Conservation (phyloP, 768 basidiomycete genomes). For the Mycena rebaudengoi region DNA sequence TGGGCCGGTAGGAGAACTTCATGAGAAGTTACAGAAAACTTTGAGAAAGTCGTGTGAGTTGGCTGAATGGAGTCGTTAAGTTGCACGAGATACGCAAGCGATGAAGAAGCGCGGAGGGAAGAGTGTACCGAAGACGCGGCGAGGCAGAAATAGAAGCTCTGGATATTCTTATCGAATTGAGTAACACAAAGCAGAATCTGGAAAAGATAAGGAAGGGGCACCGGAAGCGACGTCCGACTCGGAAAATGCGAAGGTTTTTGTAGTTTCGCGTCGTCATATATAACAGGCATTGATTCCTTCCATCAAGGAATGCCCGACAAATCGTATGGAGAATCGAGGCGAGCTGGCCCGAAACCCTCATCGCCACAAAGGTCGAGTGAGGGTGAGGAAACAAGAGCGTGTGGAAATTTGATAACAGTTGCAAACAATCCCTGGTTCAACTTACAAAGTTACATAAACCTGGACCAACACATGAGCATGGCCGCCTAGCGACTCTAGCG, state of each 20-base stretch:
- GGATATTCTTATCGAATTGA: conserved; percentile 13
- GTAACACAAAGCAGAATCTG: conserved; percentile 20
- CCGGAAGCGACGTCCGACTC: conserved; percentile 13
- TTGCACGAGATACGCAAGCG: not conserved
- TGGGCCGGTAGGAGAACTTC: conserved; percentile 17
- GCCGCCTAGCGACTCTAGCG: no score
- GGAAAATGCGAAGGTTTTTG: conserved; percentile 5
- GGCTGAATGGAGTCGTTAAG: conserved; percentile 6
- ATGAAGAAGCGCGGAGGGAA: conserved; percentile 1
- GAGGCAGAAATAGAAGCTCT: conserved; percentile 25
- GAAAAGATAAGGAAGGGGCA: conserved; percentile 21
- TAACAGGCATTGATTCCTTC: no score
- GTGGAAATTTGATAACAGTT: no score
- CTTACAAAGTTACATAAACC: no score
- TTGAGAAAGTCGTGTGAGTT: no score
- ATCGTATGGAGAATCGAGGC: conserved; percentile 14
- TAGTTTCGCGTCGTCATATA: conserved; percentile 24
- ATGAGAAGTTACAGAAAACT: conserved; percentile 14
- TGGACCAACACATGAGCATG: not conserved
- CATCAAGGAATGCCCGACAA: conserved; percentile 7
- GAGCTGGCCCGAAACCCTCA: no score
- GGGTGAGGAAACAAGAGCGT: no score
- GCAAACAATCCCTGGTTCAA: no score
- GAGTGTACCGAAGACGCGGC: conserved; percentile 9
- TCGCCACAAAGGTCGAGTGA: no score